These are phyloP conservation scores for Aspergillus intermedius DNA, from an alignment of 2,329 filamentous ascomycete species.

Conservation along the genomic window DNA sequence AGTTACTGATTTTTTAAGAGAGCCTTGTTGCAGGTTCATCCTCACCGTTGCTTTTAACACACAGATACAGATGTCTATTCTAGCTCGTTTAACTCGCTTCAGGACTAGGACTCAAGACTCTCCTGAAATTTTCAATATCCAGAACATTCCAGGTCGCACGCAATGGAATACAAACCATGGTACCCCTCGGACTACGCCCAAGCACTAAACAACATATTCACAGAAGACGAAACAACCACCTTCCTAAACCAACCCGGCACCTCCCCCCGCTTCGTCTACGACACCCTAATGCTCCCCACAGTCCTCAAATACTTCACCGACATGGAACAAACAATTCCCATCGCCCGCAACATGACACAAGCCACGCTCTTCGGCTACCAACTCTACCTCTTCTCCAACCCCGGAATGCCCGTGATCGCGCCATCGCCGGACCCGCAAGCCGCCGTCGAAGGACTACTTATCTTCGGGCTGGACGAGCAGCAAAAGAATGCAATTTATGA, in stretches of 20 bases:
- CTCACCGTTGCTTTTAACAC: too few species aligned
- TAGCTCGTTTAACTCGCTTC: too few species aligned
- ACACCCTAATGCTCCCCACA: constrained; percentile 24
- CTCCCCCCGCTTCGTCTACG: constrained; percentile 23
- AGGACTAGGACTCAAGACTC: too few species aligned
- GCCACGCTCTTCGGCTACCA: constrained; percentile 21
- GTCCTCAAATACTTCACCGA: constrained; percentile 22
- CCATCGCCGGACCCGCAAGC: constrained; percentile 11
- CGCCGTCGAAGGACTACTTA: constrained; percentile 21
- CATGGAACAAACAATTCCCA: constrained; percentile 10
- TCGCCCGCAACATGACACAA: constrained; percentile 20
- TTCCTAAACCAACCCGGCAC: constrained; percentile 12
- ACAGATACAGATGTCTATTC: too few species aligned
- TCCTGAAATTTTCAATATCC: neutral
- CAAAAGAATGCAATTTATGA: constrained; percentile 20
- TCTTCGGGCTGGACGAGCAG: constrained; percentile 19
- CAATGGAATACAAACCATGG: constrained; percentile 16
- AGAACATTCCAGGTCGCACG: neutral
- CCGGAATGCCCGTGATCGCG: constrained; percentile 16
- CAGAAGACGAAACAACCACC: constrained; percentile 12
- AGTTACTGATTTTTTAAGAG: neutral
- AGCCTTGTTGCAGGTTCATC: too few species aligned
- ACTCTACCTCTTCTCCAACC: constrained; percentile 14
- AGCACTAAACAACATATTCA: constrained; percentile 17
- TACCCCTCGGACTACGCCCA: constrained; percentile 21